Percentiles rank a stretch among this genome's conserved stretches.
Evolutionary conservation across 371 early-diverging fungal species (phyloP).

Genomic region (Saksenaea vasiformis): DNA sequence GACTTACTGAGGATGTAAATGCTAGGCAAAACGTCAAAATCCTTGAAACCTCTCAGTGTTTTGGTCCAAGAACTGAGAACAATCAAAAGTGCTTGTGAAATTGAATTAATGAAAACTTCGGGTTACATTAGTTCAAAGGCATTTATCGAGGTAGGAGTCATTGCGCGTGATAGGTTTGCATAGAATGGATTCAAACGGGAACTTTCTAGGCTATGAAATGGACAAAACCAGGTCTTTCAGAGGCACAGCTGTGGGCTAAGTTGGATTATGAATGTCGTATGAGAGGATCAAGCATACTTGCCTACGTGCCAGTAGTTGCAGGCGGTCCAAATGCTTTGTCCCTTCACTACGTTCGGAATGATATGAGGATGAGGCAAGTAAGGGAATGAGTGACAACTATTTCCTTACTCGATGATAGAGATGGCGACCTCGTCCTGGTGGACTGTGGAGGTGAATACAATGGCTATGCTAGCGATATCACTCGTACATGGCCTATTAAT

Average conservation of each 20-base stretch:
- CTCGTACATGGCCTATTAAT: constrained; percentile 93
- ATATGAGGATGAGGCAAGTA: constrained; percentile 60
- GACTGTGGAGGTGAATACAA: constrained; percentile 94
- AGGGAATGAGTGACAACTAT: background rate
- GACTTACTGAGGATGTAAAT: background rate
- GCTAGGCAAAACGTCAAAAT: constrained; percentile 31
- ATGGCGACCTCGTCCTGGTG: constrained; percentile 85
- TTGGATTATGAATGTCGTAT: constrained; percentile 77
- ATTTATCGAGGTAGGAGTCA: constrained; percentile 60
- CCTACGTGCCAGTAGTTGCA: constrained; percentile 97
- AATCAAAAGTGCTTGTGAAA: constrained; percentile 77
- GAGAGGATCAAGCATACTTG: constrained; percentile 75
- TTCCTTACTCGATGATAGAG: constrained; percentile 31
- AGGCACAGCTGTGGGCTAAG: constrained; percentile 77
- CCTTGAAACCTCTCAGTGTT: constrained; percentile 58
- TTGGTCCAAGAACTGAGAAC: constrained; percentile 75
- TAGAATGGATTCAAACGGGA: background rate
- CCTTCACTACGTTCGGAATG: constrained; percentile 94
- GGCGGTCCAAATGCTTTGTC: constrained; percentile 89
- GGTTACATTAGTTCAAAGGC: constrained; percentile 79
- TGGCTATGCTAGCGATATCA: constrained; percentile 90
- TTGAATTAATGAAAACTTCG: constrained; percentile 77
- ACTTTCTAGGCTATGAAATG: constrained; percentile 60
- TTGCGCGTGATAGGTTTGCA: background rate
- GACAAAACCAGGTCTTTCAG: constrained; percentile 71